Percentiles rank a stretch among this genome's conserved stretches.
These are phyloP conservation scores for Wickerhamiella domercqiae DNA, from an alignment of 805 yeast genomes.

Conservation along the genomic window DNA sequence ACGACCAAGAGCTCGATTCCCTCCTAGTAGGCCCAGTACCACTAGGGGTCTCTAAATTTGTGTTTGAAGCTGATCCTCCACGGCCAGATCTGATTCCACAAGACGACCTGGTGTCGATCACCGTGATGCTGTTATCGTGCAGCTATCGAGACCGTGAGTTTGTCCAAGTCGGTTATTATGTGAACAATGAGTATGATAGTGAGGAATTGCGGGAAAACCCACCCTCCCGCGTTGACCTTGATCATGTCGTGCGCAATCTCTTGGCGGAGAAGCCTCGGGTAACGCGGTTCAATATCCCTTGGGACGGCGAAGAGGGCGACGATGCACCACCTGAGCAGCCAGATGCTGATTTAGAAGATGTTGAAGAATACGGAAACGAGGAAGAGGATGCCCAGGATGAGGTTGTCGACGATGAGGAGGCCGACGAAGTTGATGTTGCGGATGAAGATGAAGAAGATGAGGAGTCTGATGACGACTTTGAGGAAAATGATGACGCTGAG, in stretches of 20 bases:
- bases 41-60: slow-evolving; percentile 86
- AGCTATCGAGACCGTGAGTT: slow-evolving; percentile 87
- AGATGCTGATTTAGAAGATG: slow-evolving; percentile 17
- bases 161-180: slow-evolving; percentile 95
- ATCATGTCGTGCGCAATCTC: slow-evolving; percentile 84
- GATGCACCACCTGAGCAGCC: slow-evolving; percentile 21
- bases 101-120: slow-evolving; percentile 83
- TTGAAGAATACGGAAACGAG: slow-evolving; percentile 17
- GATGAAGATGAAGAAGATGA: slow-evolving; percentile 13
- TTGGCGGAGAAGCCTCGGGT: slow-evolving; percentile 96
- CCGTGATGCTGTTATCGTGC: slow-evolving; percentile 85
- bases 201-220: slow-evolving; percentile 91
- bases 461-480: slow-evolving; percentile 9
- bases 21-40: slow-evolving; percentile 98
- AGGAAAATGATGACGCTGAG: slow-evolving; percentile 4
- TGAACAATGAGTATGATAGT: slow-evolving; percentile 87
- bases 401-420: slow-evolving; percentile 16
- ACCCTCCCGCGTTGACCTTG: slow-evolving; percentile 84
- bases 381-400: slow-evolving; percentile 18
- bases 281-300: slow-evolving; percentile 87
- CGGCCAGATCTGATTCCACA: slow-evolving; percentile 93
- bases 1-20: slow-evolving; percentile 93
- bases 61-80: slow-evolving; percentile 93
- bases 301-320: slow-evolving; percentile 32
- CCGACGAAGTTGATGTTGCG: slow-evolving; percentile 15